Base-by-base conservation (phyloP, 2,329 filamentous ascomycete species). In the Elsinoe perseae region DNA sequence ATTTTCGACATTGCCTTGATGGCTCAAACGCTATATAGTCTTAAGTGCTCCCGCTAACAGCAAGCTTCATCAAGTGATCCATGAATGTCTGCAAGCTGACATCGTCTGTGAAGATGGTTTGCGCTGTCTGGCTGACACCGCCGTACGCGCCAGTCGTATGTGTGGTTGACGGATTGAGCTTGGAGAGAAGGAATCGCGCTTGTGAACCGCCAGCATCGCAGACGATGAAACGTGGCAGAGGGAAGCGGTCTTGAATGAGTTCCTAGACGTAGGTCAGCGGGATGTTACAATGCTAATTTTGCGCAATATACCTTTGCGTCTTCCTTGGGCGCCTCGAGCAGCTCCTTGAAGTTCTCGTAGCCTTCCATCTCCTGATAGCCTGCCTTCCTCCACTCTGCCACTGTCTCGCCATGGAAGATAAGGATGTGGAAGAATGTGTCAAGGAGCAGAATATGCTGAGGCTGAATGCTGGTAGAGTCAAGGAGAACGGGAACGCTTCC, bases 401-500 rank as follows among this genome's bases (percentile, higher is more conserved):
- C 87, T 0, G 92, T 97, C 77, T 98, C 92, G 61, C 93, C 93
- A 66, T 98, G 91, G 81, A 97, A 98, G 65, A 98, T 98, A 56
- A 98, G 82, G 60, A 98, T 98, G 71, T 98, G 93, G 81, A 98
- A 98, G 78, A 98, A 98, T 0, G 93, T 97, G 67, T 98, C 93
- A 56, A 98, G 84, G 9, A 98, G 83, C 52, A 98, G 80, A 59
- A 97, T 88, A 59, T 95, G 95, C 20, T 91, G 88, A 8, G 90
- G 86, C 68, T 97, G 92, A 64, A 98, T 98, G 4, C 90, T 96
- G 32, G 90, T 91, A 12, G 92, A 97, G 70, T 98, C 93, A 32
- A 98, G 81, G 21, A 98, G 77, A n/a, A 98, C 93, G 1, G 93
- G 92, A 61, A 91, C 83, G 46, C 89, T 86, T 23, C 91, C 91